Evolutionary conservation across 495 filamentous ascomycete species (phyloP).

Genomic region (Arthonia radiata): DNA sequence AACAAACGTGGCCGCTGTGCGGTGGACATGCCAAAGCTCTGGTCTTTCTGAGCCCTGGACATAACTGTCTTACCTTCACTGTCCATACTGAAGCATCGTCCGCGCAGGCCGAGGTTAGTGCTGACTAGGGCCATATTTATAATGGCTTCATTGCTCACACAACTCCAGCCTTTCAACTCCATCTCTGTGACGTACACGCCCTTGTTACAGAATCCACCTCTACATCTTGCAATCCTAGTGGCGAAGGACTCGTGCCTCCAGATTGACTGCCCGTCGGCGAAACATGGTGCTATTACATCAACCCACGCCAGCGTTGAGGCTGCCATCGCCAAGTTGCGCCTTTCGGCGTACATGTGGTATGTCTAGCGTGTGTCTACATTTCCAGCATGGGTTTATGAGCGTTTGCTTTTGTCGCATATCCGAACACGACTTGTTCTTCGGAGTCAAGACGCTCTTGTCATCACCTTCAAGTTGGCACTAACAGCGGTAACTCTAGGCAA

Average conservation of each 20-base stretch:
- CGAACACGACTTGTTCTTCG: too few relatives aligned
- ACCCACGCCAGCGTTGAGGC: neutral
- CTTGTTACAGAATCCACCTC: constrained; percentile 18
- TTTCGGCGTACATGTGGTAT: constrained; percentile 27
- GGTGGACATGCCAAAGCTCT: constrained; percentile 7
- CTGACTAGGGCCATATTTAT: neutral
- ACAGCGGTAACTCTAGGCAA: too few relatives aligned
- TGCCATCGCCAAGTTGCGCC: constrained; percentile 17
- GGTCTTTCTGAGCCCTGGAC: neutral
- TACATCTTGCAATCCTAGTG: constrained; percentile 23
- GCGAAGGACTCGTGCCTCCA: constrained; percentile 20
- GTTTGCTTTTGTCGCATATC: too few relatives aligned
- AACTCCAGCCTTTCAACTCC: neutral
- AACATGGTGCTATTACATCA: constrained; percentile 10
- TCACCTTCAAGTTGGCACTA: too few relatives aligned
- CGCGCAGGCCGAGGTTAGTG: too few relatives aligned
- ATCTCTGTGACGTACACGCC: constrained; percentile 14
- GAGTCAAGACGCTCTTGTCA: too few relatives aligned
- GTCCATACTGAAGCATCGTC: neutral
- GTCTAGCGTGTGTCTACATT: too few relatives aligned
- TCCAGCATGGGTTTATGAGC: too few relatives aligned
- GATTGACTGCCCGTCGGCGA: constrained; percentile 17
- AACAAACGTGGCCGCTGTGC: constrained; percentile 6
- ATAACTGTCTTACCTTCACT: constrained; percentile 1
- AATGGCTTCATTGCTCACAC: neutral